Evolutionary conservation across 2,329 filamentous ascomycete genomes (phyloP), one percentile per base, ranked within the genome.

Genomic region (Claviceps pazoutovae): DNA sequence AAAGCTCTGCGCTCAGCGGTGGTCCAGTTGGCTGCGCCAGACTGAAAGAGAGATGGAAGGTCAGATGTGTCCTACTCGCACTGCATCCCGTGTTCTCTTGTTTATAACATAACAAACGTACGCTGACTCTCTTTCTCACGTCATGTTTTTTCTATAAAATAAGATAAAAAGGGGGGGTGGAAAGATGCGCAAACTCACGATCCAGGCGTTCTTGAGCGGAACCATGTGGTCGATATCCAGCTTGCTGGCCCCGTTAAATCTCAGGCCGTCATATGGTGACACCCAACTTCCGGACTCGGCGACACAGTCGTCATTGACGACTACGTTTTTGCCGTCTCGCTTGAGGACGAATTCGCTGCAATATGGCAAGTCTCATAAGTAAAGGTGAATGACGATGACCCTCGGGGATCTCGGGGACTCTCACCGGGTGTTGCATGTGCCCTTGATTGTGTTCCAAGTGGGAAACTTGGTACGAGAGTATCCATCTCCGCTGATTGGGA

Each of bases 201-300:
- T 80, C 86, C 86, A 91, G 5, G 86, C 86, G 61, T 90, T 88
- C 62, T 83, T 83, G 55, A 94, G 65, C 1, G 88, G 86, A 2
- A 94, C 85, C 68, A 93, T 74, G 64, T 93, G 88, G 64, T 93
- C 88, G 54, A 93, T 91, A 58, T 91, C 86, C 1, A 93, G 65
- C 58, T 90, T 84, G 17, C 73, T 76, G 1, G 85, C 78, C 0
- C 72, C 70, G 0, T 79, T 83, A 83, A 84, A 88, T 1, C 73
- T 80, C 0, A 70, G 82, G 16, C 85, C 86, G 60, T 91, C 87
- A 63, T 86, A 93, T 0, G 84, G 83, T 38, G 78, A 83, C 42
- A 64, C 67, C 87, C 88, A 93, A 0, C 70, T 73, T 4, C 88
- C 87, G 3, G 77, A 79, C 0, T 74, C 82, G 0, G 84, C 66